Percentiles rank a stretch among this genome's conserved stretches.
phyloP scores from a whole-genome alignment of 139 green algal species.

The Asterochloris sp. region DNA sequence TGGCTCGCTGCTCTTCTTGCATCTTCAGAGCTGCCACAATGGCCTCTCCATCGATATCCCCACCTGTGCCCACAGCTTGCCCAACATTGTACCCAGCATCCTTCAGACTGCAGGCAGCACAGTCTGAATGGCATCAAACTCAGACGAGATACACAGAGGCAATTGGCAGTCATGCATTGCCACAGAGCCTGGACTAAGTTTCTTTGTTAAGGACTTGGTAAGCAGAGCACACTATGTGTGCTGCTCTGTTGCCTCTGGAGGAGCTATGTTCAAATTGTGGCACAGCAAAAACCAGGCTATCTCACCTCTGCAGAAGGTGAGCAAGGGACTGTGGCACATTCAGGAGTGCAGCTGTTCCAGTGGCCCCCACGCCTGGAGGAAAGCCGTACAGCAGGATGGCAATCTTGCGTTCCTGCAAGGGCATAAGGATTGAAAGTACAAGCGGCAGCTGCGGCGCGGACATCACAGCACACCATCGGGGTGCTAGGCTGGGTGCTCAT shows the following conservation, averaged over 20 bases:
- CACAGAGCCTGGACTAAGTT: no score
- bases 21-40: conserved; percentile 55
- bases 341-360: conserved; percentile 92
- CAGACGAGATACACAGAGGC: no score
- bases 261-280: no score
- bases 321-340: conserved; percentile 93
- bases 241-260: conserved; percentile 20
- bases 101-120: background rate
- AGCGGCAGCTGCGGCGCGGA: no score
- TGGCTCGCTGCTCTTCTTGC: conserved; percentile 66
- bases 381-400: conserved; percentile 93
- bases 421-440: background rate
- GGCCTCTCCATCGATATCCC: conserved; percentile 67
- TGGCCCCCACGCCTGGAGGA: conserved; percentile 92
- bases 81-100: conserved; percentile 82
- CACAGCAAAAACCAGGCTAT: conserved; percentile 14
- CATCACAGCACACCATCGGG: no score
- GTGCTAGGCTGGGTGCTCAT: no score
- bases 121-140: no score
- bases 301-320: conserved; percentile 39
- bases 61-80: conserved; percentile 16
- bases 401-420: conserved; percentile 58
- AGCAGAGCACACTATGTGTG: background rate
- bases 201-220: no score
- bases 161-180: no score